Percentiles rank a stretch among this genome's conserved stretches.
Evolutionary conservation across 495 filamentous ascomycete species (phyloP).

Genomic region (Neurospora intermedia): DNA sequence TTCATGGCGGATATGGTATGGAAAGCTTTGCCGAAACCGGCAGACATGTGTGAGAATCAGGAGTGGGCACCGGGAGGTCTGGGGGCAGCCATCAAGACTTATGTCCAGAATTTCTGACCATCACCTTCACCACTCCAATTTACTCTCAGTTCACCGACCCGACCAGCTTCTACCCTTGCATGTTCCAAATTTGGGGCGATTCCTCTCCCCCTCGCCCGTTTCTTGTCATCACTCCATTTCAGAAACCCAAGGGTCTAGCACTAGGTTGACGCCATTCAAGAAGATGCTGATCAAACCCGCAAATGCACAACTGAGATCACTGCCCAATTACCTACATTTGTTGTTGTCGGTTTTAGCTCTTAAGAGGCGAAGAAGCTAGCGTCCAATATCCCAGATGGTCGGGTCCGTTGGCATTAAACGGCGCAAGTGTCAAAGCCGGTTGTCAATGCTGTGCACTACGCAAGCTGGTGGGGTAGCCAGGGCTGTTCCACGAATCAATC

Average conservation of each 20-base stretch:
- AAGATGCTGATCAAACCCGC: not conserved
- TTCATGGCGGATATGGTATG: not conserved
- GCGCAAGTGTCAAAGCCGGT: not conserved
- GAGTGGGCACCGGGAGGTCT: not conserved
- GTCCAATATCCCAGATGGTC: not conserved
- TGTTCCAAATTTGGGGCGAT: not conserved
- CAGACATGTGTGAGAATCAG: not conserved
- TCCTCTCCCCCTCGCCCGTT: not conserved
- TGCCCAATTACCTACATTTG: not conserved
- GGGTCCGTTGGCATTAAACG: not conserved
- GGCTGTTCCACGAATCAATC: not conserved
- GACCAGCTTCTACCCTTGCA: not conserved
- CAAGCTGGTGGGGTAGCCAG: not conserved
- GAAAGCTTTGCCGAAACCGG: not conserved
- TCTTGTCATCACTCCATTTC: not conserved
- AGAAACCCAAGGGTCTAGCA: not conserved
- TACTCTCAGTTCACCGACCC: not conserved
- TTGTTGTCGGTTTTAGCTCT: not conserved
- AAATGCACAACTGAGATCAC: not conserved
- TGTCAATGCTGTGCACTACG: not conserved
- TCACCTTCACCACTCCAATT: not conserved
- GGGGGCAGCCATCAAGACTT: not conserved
- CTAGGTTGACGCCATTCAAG: not conserved
- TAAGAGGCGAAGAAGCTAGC: not conserved
- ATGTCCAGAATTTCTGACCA: not conserved